Conservation (phyloP, 768 basidiomycete genomes). For the Amanita fuliginea region DNA sequence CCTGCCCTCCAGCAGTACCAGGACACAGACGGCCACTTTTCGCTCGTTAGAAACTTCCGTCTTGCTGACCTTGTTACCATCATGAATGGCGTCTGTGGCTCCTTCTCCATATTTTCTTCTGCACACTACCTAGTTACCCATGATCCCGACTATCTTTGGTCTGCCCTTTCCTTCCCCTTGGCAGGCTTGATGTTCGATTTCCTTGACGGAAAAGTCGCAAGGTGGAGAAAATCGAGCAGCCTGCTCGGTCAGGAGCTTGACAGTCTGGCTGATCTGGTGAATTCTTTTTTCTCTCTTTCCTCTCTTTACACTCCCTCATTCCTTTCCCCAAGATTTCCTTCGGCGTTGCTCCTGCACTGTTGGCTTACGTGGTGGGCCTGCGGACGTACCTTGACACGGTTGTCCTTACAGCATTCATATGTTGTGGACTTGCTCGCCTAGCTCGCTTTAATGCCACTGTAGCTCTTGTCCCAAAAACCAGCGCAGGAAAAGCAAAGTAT, state of each 20-base stretch:
- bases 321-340: constrained; percentile 70
- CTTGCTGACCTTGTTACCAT: constrained; percentile 97
- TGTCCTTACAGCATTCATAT: constrained; percentile 81
- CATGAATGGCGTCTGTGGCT: constrained; percentile 98
- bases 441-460: constrained; percentile 99
- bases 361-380: constrained; percentile 86
- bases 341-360: constrained; percentile 91
- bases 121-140: constrained; percentile 78
- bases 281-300: constrained; percentile 15
- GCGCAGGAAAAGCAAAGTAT: constrained; percentile 79
- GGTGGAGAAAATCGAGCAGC: constrained; percentile 93
- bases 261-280: constrained; percentile 88
- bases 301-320: constrained; percentile 4
- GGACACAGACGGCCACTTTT: constrained; percentile 92
- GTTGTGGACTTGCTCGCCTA: constrained; percentile 91
- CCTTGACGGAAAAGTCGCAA: constrained; percentile 93
- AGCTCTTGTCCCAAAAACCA: constrained; percentile 83
- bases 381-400: constrained; percentile 87
- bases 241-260: constrained; percentile 98
- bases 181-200: constrained; percentile 98
- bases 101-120: constrained; percentile 88
- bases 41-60: constrained; percentile 95
- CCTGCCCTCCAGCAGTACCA: constrained; percentile 62
- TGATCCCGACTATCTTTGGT: constrained; percentile 72
- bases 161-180: constrained; percentile 80